Base-by-base conservation (phyloP, 805 yeast genomes). In the Wickerhamomyces mucosus region DNA sequence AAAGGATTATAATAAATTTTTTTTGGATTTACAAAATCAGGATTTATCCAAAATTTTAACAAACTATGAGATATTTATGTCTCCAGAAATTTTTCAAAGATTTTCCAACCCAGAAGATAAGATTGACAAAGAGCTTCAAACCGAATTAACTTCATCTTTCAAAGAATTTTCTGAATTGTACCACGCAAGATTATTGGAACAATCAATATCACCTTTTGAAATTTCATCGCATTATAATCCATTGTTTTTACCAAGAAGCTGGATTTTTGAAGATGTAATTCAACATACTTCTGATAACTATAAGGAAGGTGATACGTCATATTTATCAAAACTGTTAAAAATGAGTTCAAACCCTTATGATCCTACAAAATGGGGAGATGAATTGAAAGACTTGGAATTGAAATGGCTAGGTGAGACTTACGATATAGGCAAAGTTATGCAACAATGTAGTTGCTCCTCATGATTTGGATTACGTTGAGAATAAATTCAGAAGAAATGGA, bases 201-300 rank as follows among this genome's bases (percentile, higher is more conserved):
- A 67, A 28, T 48, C 57, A 18, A 70, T 67, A 33, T 51, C 48
- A 10, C 62, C 88, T 31, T 42, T 37, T 4, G 39, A 36, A 7
- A 42, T 61, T 4, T 72, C 85, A 29, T 48, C 57, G 6, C 32
- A 42, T 3, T 60, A 57, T 29, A 92, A 89, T 47, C 98, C 97
- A 3, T 50, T 72, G 21, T 89, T 89, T 48, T 67, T 81, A 6
- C 92, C 95, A 15, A 67, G 89, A 37, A 81, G 76, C 40, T 84
- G 94, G 86, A 77, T 88, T 32, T 61, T 92, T 33, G 84, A 85
- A 33, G 88, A 86, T 38, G 95, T 85, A 1, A 77, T 83, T 28
- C 65, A 69, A 18, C 57, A 60, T 27, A 65, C 76, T 0, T 61
- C 67, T 22, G 81, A 74, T 2, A 10, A 23, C 15, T 59, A 66